Evolutionary conservation across 768 basidiomycete species (phyloP).

Genomic region (Agaricus sinodeliciosus): DNA sequence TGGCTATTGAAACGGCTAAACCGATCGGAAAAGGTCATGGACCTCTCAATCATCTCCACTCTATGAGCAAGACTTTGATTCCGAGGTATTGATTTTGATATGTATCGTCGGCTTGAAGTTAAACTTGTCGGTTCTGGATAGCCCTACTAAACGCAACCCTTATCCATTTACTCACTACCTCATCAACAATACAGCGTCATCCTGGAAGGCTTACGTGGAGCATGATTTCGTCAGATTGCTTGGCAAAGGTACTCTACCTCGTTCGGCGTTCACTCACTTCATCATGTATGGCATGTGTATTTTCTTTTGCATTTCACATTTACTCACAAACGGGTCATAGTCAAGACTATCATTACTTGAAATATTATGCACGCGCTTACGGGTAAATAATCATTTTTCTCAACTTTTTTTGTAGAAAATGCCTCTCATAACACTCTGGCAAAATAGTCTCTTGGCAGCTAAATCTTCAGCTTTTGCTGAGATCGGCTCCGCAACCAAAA

Average conservation of each 20-base stretch:
- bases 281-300: constrained; percentile 53
- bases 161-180: constrained; percentile 44
- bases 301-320: background rate
- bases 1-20: constrained; percentile 63
- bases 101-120: background rate
- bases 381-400: constrained; percentile 29
- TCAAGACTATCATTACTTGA: constrained; percentile 78
- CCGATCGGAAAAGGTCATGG: constrained; percentile 72
- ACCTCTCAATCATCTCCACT: constrained; percentile 83
- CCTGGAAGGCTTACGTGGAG: constrained; percentile 72
- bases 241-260: constrained; percentile 62
- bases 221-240: constrained; percentile 81
- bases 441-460: constrained; percentile 59
- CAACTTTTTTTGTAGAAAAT: background rate
- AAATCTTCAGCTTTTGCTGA: constrained; percentile 63
- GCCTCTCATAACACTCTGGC: background rate
- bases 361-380: constrained; percentile 82
- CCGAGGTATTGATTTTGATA: constrained; percentile 31
- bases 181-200: constrained; percentile 32
- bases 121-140: constrained; percentile 17
- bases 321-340: constrained; percentile 25
- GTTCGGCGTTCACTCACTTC: constrained; percentile 72
- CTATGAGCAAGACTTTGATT: constrained; percentile 39
- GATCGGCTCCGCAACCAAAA: constrained; percentile 58
- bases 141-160: constrained; percentile 52